Base-by-base conservation (phyloP, 768 basidiomycete species). In the Sarcomyxa edulis region DNA sequence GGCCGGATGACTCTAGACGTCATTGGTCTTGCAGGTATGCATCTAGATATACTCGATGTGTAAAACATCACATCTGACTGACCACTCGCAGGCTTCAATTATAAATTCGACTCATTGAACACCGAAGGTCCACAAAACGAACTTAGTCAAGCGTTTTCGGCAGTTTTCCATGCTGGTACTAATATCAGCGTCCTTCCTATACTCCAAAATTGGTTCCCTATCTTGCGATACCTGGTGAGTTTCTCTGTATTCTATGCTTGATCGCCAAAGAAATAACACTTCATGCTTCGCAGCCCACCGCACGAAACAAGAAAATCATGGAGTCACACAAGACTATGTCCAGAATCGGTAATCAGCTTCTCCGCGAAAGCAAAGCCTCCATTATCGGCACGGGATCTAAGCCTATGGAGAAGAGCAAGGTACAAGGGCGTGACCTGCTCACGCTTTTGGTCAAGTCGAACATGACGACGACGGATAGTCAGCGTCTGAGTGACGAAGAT, bases 1-100 rank as follows among this genome's bases (percentile, higher is more conserved):
- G 69, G 65, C 5, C 71, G 73, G 22, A 69, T 77, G 3, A 81
- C 79, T 3, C 60, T 84, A 10, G 83, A 84, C 43, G 71, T 79
- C 35, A 81, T 87, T 67, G 68, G 77, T n/a, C 60, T 76, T 30
- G 72, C 49, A 63, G 69, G 76, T 14, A 66, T 31, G 18, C 8
- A 20, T 20, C 37, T 16, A n/a, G n/a, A 28, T 14, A 16, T 14
- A 10, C 22, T 3, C 14, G 25, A 61, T 28, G 15, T 7, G 1
- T 18, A 8, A 24, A 22, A 15, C n/a, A n/a, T 10, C 26, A 9
- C 12, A 16, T 25, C 10, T 39, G 11, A 31, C 18, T 8, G 14
- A 19, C n/a, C 16, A 26, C 14, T 11, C 21, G 20, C 23, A 48
- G 45, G 36, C 9, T 65, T 61, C 47, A 60, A 54, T 37, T 65